phyloP scores from a whole-genome alignment of 306 rosid genomes.

The Castanospermum australe region DNA sequence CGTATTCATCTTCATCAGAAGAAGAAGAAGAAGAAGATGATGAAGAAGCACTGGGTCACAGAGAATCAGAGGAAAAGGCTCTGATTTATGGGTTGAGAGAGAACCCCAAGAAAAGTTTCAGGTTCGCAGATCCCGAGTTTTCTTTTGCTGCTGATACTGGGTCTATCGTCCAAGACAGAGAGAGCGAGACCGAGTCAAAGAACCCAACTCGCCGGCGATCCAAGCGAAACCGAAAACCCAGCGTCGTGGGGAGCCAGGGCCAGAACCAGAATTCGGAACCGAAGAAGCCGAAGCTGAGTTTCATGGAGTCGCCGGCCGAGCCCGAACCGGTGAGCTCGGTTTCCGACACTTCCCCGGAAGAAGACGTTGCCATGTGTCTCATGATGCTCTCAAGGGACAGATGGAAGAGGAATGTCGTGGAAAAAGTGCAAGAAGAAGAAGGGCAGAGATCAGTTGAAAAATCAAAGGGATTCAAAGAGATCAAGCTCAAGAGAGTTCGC shows the following conservation, averaged over 20 bases:
- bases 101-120: constrained; percentile 67
- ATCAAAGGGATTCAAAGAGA: constrained; percentile 23
- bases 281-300: constrained; percentile 29
- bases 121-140: constrained; percentile 63
- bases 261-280: constrained; percentile 15
- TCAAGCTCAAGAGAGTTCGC: constrained; percentile 41
- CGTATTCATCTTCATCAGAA: constrained; percentile 29
- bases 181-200: constrained; percentile 85
- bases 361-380: constrained; percentile 82
- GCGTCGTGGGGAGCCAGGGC: neutral
- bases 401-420: constrained; percentile 38
- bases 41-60: neutral
- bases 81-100: constrained; percentile 54
- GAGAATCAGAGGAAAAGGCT: constrained; percentile 41
- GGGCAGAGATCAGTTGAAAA: neutral
- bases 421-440: neutral
- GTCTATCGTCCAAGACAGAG: constrained; percentile 67
- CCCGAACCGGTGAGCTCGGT: constrained; percentile 65
- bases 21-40: constrained; percentile 30
- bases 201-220: constrained; percentile 82
- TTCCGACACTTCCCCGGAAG: constrained; percentile 69
- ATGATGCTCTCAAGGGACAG: constrained; percentile 82
- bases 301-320: constrained; percentile 30
- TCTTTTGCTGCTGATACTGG: constrained; percentile 40
- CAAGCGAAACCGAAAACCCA: constrained; percentile 52